phyloP scores from a whole-genome alignment of 495 filamentous ascomycete species.

The Xylaria intraflava region DNA sequence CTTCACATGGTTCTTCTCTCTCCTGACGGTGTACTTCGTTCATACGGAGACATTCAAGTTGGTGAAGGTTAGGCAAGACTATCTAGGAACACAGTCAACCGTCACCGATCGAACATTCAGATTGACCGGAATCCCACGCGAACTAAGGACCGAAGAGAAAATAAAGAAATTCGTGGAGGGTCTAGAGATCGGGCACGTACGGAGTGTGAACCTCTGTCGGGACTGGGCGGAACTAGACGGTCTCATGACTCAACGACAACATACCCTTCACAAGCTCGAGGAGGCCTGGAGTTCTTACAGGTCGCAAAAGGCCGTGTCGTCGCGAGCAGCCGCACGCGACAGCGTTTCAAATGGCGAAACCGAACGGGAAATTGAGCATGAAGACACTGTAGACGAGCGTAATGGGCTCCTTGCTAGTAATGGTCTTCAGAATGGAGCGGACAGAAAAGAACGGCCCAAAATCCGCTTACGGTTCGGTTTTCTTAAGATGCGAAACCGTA shows the following conservation, averaged over 20 bases:
- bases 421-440: slow-evolving; percentile 21
- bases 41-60: slow-evolving; percentile 74
- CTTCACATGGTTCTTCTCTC: slow-evolving; percentile 87
- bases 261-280: slow-evolving; percentile 67
- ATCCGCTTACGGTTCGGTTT: slow-evolving; percentile 74
- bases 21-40: slow-evolving; percentile 74
- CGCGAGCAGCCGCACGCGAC: not conserved
- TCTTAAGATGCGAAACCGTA: slow-evolving; percentile 62
- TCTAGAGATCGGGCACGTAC: slow-evolving; percentile 86
- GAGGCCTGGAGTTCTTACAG: slow-evolving; percentile 72
- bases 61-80: slow-evolving; percentile 79
- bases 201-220: slow-evolving; percentile 78
- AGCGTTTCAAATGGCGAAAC: not conserved
- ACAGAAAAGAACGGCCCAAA: slow-evolving; percentile 52
- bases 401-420: slow-evolving; percentile 46
- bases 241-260: slow-evolving; percentile 60
- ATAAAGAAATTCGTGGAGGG: slow-evolving; percentile 85
- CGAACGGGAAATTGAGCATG: slow-evolving; percentile 26
- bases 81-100: slow-evolving; percentile 86
- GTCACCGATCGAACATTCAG: slow-evolving; percentile 91
- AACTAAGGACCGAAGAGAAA: slow-evolving; percentile 71
- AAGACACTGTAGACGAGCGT: slow-evolving; percentile 36
- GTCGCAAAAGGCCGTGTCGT: slow-evolving; percentile 19
- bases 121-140: slow-evolving; percentile 77
- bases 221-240: slow-evolving; percentile 81